Base-by-base conservation (phyloP, 768 basidiomycete genomes). In the Fistulinella prunicolor region DNA sequence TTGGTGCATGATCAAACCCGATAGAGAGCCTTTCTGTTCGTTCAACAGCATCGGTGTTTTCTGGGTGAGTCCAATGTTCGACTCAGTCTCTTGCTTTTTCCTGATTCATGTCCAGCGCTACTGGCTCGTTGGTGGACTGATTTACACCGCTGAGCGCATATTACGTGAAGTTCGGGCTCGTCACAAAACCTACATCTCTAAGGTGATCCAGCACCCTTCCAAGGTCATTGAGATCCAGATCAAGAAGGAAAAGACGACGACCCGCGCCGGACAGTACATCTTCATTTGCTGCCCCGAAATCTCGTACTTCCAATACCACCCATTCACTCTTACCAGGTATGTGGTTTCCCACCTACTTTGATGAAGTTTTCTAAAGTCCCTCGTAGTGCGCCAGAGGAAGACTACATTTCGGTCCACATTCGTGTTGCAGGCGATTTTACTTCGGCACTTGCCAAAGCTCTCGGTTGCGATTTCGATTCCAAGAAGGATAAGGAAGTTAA, bases 291-390 rank as follows among this genome's bases (percentile, higher is more conserved):
- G 90, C 71, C 94, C 94, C 9, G 89, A 92, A 68, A 75, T 97
- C 38, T 91, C 87, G 17, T 95, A 92, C 73, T 94, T 87, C 77
- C 92, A 96, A 65, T 97, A 93, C 89, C 94, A 97, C 62, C 93
- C 94, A 9, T 96, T 96, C 77, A 95, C 94, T 14, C 80, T 96
- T 51, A 95, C 92, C 28, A 86, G 84, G 84, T n/a, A 40, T 47
- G 52, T 55, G 26, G 32, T 42, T 40, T 32, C 42, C 24, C n/a
- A 29, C 28, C 29, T n/a, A 2, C 13, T 22, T 4, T 12, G 17
- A 21, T 7, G 16, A 8, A 19, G 24, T 32, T n/a, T 12, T 38
- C 45, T 49, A 12, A 46, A 23, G 17, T 23, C 16, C 20, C n/a
- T 40, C 48, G 7, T 49, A 89, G 88, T 56, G 92, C 94, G 0